Base-by-base conservation (phyloP, 2,329 filamentous ascomycete genomes). In the Sphaceloma murrayae region DNA sequence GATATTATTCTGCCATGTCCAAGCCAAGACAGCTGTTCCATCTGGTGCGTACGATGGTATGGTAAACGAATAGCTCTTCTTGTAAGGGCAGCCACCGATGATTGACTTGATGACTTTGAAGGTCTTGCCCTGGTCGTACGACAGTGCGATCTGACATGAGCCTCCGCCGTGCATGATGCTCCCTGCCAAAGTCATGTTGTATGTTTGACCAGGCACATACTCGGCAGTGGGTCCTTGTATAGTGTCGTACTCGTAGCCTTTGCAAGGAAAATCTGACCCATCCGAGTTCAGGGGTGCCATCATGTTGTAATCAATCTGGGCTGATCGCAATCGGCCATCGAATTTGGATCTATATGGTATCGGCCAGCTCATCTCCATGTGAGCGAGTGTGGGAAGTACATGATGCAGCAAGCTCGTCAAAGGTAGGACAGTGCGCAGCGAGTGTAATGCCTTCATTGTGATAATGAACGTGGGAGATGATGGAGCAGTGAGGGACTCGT, bases 261-360 rank as follows among this genome's bases (percentile, higher is more conserved):
- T 87, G 74, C 85, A 91, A 4, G 84, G 80, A 60, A 77, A 91
- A 62, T 87, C 73, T 47, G 69, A 68, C 18, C 80, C 80, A 48
- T 69, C 66, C 14, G 67, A 56, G 2, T 63, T 58, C 36, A 91
- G 70, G 2, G 85, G 85, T 11, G 71, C 69, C 26, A 78, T 84
- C 66, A 85, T 85, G 53, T 73, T 75, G 67, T 82, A 85, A 65
- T 88, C 82, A 57, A 76, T 70, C 71, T 62, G 45, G 64, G 9
- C 54, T 51, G 26, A 60, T 62, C 32, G 66, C 58, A 13, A 67
- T 65, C 52, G 75, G 68, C 34, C 67, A 59, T 42, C 36, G 21
- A 17, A 40, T 14, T 40, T 68, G 69, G 53, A 67, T 72, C 48
- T 67, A 68, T 17, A 77, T 61, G 7, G 73, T 70, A 47, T 67